phyloP scores from a whole-genome alignment of 768 basidiomycete genomes.

The Lactarius hatsudake region DNA sequence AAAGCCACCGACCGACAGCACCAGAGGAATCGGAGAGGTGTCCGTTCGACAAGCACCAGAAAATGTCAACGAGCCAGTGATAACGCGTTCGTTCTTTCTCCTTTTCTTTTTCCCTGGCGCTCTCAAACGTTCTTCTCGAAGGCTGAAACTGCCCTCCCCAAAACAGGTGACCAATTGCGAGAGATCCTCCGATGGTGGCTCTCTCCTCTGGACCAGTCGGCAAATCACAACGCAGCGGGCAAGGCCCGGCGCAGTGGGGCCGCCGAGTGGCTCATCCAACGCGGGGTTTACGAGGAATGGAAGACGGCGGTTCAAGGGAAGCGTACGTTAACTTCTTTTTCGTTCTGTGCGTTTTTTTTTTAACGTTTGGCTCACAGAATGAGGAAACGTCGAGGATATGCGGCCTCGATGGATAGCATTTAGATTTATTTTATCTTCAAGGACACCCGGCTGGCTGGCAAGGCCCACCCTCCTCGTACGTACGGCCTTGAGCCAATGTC shows the following conservation, averaged over 20 bases:
- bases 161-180: background rate
- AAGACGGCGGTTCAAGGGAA: conserved; percentile 1
- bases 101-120: background rate
- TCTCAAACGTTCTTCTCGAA: background rate
- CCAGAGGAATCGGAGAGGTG: background rate
- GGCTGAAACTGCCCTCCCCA: background rate
- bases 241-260: background rate
- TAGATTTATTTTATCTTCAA: too few species aligned
- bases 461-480: background rate
- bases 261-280: conserved; percentile 5
- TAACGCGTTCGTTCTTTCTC: conserved; percentile 8
- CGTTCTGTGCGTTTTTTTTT: background rate
- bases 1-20: conserved; percentile 9
- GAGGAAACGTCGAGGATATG: background rate
- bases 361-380: background rate
- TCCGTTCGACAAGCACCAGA: background rate
- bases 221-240: background rate
- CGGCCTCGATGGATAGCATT: too few species aligned
- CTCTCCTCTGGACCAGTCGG: conserved; percentile 10
- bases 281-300: conserved; percentile 11
- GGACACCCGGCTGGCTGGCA: too few species aligned
- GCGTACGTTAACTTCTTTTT: background rate
- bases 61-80: background rate
- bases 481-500: background rate
- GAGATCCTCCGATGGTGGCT: conserved; percentile 3